Base-by-base conservation (phyloP, 768 basidiomycete genomes). In the Tephrocybe sp. region DNA sequence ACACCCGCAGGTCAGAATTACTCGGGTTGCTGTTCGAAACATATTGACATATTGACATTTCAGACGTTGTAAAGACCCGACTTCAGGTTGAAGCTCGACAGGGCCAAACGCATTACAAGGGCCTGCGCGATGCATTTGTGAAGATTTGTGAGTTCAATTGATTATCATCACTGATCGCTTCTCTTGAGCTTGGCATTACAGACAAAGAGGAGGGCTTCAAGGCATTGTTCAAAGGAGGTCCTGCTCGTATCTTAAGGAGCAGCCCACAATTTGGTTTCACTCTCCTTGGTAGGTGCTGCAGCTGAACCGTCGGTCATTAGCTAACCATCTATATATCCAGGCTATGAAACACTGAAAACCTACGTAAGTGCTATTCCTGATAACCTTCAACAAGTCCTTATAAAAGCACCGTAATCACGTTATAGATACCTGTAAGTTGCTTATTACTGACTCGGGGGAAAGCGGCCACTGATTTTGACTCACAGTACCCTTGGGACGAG, bases 31-130 rank as follows among this genome's bases (percentile, higher is more conserved):
- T 48, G 48, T 45, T 51, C 37, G 15, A 41, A 38, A 47, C 23
- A 44, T 44, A 45, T 53, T 56, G 39, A 56, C 58, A 52, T 33
- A 48, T 37, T 51, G 38, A 34, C 32, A 25, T 51, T 28, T 21
- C 43, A 89, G 96, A 99, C 70, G 97, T 98, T 55, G 90, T 98
- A 64, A 98, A 99, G 80, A 98, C 97, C 14, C 83, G 95, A 41
- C 73, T 98, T 58, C 96, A 98, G 67, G 88, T 92, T 10, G 97
- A 98, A 67, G 88, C 93, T 37, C 81, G 88, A 57, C 86, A 88
- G 62, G 97, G 97, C 10, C 84, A 98, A 65, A 90, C 93, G 4
- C 74, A 85, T 53, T 99, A 99, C 75, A 90, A 90, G 66, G 96
- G 97, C 39, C 68, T 97, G 33, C 66, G 74, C 14, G 95, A 99